Evolutionary conservation across 192 early-diverging fungal species (phyloP).

Genomic region (Backusella mclennaniae): DNA sequence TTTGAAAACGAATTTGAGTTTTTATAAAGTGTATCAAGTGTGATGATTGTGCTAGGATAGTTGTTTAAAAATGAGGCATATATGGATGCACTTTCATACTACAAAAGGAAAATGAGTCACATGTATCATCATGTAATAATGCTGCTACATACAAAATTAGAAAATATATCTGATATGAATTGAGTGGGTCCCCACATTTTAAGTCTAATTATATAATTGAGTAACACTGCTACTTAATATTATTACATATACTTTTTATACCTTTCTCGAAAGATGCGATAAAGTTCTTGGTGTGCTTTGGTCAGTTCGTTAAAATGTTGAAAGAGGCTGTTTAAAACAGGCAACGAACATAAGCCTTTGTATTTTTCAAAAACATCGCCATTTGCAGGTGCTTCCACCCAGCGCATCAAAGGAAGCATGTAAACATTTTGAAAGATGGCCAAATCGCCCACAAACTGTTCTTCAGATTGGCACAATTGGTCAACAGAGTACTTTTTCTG

Average conservation of each 20-base stretch:
- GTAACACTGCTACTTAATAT: not conserved
- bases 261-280: slow-evolving; percentile 2
- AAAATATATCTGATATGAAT: slow-evolving; percentile 16
- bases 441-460: not conserved
- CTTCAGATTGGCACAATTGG: slow-evolving; percentile 2
- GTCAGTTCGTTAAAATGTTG: not conserved
- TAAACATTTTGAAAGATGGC: not conserved
- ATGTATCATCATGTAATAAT: not conserved
- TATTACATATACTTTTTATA: not conserved
- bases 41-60: slow-evolving; percentile 8
- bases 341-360: not conserved
- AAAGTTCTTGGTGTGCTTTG: not conserved
- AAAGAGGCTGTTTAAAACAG: not conserved
- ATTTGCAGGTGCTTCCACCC: not conserved
- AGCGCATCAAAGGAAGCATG: not conserved
- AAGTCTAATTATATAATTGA: not conserved
- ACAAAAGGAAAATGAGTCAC: not conserved
- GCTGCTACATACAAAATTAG: slow-evolving; percentile 3
- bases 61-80: slow-evolving; percentile 8
- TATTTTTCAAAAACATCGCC: not conserved
- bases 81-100: slow-evolving; percentile 1
- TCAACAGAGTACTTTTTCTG: slow-evolving; percentile 5
- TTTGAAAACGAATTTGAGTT: slow-evolving; percentile 9
- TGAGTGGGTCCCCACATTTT: slow-evolving; percentile 21
- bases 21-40: slow-evolving; percentile 13